Evolutionary conservation across 495 filamentous ascomycete species (phyloP).

Genomic region (Aspergillus bertholletiae): DNA sequence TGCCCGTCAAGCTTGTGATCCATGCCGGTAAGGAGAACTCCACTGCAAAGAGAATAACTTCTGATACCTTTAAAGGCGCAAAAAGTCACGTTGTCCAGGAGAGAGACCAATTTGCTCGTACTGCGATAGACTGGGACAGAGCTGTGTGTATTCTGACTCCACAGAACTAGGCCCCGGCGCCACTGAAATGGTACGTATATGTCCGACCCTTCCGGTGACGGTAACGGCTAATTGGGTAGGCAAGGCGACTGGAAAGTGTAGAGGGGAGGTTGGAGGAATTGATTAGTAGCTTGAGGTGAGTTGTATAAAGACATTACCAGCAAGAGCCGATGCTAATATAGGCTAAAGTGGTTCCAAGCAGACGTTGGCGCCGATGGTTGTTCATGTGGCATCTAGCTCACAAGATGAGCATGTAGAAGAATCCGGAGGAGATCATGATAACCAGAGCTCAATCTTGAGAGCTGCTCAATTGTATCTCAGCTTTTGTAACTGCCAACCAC

Average conservation of each 20-base stretch:
- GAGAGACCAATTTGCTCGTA: slow-evolving; percentile 41
- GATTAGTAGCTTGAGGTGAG: slow-evolving; percentile 21
- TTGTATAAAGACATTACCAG: background rate
- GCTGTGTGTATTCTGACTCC: slow-evolving; percentile 29
- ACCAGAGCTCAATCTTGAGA: slow-evolving; percentile 3
- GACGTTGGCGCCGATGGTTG: background rate
- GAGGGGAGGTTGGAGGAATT: slow-evolving; percentile 37
- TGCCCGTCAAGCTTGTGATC: too few species aligned
- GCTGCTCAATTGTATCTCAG: slow-evolving; percentile 24
- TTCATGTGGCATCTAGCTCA: background rate
- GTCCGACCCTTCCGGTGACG: background rate
- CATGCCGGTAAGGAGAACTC: slow-evolving; percentile 32
- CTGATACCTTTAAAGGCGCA: slow-evolving; percentile 23
- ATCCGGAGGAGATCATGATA: background rate
- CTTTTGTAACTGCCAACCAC: slow-evolving; percentile 38
- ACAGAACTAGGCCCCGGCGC: slow-evolving; percentile 12
- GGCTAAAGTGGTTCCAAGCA: background rate
- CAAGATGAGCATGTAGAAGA: background rate
- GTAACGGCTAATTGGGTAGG: slow-evolving; percentile 18
- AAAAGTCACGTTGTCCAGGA: slow-evolving; percentile 42
- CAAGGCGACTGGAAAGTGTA: slow-evolving; percentile 33
- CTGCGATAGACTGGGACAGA: slow-evolving; percentile 36
- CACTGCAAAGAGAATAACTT: background rate
- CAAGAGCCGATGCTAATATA: background rate
- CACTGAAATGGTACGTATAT: slow-evolving; percentile 14